Evolutionary conservation across 164 flowering plant genomes (phyloP).

Genomic region (Piper betle): DNA sequence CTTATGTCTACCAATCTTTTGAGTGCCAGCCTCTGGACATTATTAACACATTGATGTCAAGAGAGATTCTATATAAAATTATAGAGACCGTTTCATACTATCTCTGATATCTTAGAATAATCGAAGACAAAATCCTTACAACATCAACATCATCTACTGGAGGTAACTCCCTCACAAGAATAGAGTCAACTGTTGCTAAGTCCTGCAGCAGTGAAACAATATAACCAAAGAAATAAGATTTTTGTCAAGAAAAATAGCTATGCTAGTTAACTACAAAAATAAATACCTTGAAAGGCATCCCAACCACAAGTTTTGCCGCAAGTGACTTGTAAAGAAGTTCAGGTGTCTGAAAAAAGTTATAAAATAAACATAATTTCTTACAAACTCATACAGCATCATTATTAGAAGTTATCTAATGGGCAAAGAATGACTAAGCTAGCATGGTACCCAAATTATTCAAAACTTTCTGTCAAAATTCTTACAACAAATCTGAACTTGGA

Average conservation of each 20-base stretch:
- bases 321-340: constrained; percentile 81
- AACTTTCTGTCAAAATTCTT: no score
- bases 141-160: constrained; percentile 62
- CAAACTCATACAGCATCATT: neutral
- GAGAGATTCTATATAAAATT: neutral
- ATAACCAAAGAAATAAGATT: neutral
- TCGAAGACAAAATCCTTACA: constrained; percentile 27
- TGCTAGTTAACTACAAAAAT: neutral
- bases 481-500: neutral
- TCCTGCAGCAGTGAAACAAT: constrained; percentile 32
- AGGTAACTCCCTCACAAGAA: constrained; percentile 80
- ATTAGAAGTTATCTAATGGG: neutral
- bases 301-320: constrained; percentile 85
- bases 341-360: constrained; percentile 38
- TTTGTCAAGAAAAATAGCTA: neutral
- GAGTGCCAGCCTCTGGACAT: constrained; percentile 77
- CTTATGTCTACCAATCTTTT: constrained; percentile 84
- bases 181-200: constrained; percentile 92
- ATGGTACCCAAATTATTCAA: no score
- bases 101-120: neutral
- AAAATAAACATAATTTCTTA: neutral
- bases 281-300: constrained; percentile 95
- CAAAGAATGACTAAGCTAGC: neutral
- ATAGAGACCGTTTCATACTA: no score
- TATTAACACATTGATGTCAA: neutral